Percentiles rank a stretch among this genome's conserved stretches.
phyloP scores from a whole-genome alignment of 345 rosid genomes.

The Sisymbrium irio region DNA sequence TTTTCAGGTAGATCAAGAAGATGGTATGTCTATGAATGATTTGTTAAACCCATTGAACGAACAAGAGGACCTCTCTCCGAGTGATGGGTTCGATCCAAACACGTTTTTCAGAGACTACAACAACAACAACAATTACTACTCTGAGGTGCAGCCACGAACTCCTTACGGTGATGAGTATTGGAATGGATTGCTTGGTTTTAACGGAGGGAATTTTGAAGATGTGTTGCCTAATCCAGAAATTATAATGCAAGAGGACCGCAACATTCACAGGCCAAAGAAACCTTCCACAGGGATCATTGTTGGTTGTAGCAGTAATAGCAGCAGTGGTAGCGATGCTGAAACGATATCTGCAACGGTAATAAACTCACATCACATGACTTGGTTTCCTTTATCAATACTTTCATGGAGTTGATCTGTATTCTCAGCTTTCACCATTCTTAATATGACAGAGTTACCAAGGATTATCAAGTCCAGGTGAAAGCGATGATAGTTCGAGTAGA shows the following conservation, averaged over 20 bases:
- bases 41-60: neutral
- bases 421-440: neutral
- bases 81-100: neutral
- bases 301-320: slow-evolving; percentile 11
- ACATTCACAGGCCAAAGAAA: slow-evolving; percentile 15
- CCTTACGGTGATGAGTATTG: neutral
- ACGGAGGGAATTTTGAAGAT: neutral
- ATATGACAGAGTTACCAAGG: slow-evolving; percentile 26
- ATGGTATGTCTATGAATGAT: neutral
- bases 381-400: neutral
- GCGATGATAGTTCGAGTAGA: neutral
- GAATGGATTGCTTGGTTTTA: neutral
- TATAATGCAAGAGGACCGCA: slow-evolving; percentile 2
- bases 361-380: neutral
- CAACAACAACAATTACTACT: neutral
- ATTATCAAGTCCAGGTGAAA: slow-evolving; percentile 13
- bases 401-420: neutral
- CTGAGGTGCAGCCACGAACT: neutral
- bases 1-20: slow-evolving; percentile 1
- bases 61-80: neutral
- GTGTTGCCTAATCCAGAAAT: neutral
- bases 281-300: slow-evolving; percentile 4
- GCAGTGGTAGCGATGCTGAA: slow-evolving; percentile 12
- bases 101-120: neutral
- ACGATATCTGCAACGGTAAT: slow-evolving; percentile 21